Percentiles rank a stretch among this genome's conserved stretches.
phyloP scores from a whole-genome alignment of 192 early-diverging fungal genomes.

The Phycomyces blakesleeanus region DNA sequence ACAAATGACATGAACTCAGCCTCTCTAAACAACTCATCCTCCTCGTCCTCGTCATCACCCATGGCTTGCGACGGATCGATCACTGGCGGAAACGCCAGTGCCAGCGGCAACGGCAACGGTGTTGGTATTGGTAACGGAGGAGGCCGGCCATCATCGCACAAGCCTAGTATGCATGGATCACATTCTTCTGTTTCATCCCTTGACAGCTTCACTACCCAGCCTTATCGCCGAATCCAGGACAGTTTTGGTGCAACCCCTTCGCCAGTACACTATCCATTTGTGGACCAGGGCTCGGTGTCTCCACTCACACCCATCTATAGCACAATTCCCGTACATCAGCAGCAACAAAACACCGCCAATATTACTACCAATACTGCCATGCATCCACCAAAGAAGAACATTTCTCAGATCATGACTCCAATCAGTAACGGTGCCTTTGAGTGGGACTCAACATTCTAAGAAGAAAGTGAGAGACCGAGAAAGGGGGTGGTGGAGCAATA shows the following conservation, averaged over 20 bases:
- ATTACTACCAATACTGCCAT: no score
- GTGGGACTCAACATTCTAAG: neutral
- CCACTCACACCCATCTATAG: neutral
- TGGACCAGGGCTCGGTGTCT: neutral
- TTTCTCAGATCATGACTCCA: neutral
- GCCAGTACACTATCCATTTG: neutral
- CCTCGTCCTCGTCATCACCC: neutral
- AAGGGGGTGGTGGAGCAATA: no score
- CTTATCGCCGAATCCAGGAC: neutral
- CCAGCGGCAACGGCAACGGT: no score
- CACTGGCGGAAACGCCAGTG: no score
- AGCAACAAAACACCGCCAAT: no score
- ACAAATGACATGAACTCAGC: neutral
- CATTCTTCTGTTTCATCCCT: neutral
- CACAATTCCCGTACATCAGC: neutral
- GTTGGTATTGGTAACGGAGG: no score
- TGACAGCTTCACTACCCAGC: neutral
- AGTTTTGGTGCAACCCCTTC: neutral
- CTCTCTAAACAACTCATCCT: neutral
- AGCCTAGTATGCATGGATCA: neutral
- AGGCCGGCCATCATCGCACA: no score
- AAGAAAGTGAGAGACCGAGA: no score
- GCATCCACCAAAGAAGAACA: neutral
- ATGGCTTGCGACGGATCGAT: no score
- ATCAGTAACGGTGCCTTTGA: neutral